Base-by-base conservation (phyloP, 2,329 filamentous ascomycete genomes). In the Orbilia ellipsospora region DNA sequence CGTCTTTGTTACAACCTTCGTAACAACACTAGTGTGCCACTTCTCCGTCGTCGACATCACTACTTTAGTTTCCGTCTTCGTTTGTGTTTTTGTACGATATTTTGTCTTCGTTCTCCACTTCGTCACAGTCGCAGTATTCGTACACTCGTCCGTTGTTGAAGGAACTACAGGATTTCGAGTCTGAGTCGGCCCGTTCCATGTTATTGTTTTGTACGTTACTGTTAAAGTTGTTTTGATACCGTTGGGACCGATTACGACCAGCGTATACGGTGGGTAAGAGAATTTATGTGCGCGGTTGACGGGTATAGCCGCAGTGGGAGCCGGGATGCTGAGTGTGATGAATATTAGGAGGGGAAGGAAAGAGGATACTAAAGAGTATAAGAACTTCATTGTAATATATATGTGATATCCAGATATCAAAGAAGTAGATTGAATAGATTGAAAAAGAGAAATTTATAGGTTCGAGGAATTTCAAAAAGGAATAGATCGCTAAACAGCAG, bases 251-350 rank as follows among this genome's bases (percentile, higher is more conserved):
- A 75, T 59, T 6, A 63, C 57, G 20, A 75, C 59, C 12, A 75
- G 72, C 4, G 64, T 75, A 16, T 75, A 75, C 1, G 72, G 72
- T 42, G 44, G 64, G 36, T 75, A 75, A 2, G 42, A 42, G 18
- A 64, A 52, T 12, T 61, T 55, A 16, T 36, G n/a, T n/a, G 50
- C 72, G n/a, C 40, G 45, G n/a, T 57, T 64, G 48, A 67, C 8
- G 20, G 52, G 48, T 48, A 75, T 15, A 15, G 59, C 44, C 10
- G 59, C 18, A 1, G 44, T 20, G 0, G 64, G 18, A 26, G 59
- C n/a, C n/a, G 31, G 8, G 13, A 51, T 31, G 68, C 44, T 63
- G 51, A 20, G 31, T 2, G 8, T 10, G 4, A 52, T 20, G 23
- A 74, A 36, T 13, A 50, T 23, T 4, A 68, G 18, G 57, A 75